These are phyloP conservation scores for Boletus rufocinnamomeus DNA, from an alignment of 768 basidiomycete species.

Conservation along the genomic window DNA sequence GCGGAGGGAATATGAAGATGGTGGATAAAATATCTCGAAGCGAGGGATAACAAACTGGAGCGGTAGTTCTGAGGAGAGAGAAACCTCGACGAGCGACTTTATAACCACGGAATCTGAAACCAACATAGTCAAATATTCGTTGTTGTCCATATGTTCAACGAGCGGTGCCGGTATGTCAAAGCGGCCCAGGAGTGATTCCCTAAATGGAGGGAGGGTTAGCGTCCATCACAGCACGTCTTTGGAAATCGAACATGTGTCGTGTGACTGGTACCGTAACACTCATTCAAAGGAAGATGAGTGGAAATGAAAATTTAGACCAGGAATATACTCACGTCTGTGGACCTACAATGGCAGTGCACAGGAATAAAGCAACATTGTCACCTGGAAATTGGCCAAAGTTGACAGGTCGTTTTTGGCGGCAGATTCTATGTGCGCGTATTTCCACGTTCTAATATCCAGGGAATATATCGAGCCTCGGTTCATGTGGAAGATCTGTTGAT, in stretches of 20 bases:
- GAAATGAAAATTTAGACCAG: neutral
- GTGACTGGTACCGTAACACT: neutral
- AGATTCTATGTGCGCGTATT: neutral
- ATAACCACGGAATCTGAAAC: neutral
- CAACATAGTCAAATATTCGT: neutral
- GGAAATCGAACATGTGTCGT: neutral
- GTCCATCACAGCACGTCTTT: neutral
- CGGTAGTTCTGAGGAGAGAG: neutral
- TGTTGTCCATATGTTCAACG: neutral
- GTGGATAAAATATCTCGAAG: neutral
- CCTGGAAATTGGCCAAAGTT: neutral
- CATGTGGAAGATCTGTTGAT: neutral
- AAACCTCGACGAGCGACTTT: neutral
- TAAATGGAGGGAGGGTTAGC: no score
- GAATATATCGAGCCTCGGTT: neutral
- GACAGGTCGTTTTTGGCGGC: neutral
- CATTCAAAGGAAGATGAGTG: neutral
- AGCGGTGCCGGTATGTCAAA: neutral
- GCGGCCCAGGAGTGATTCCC: neutral
- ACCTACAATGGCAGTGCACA: neutral
- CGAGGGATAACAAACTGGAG: neutral
- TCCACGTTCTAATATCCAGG: neutral
- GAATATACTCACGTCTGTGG: neutral
- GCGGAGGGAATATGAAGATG: no score
- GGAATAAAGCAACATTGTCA: no score